These are phyloP conservation scores for Eucalyptus curtisii DNA, from an alignment of 345 rosid genomes.

Conservation along the genomic window DNA sequence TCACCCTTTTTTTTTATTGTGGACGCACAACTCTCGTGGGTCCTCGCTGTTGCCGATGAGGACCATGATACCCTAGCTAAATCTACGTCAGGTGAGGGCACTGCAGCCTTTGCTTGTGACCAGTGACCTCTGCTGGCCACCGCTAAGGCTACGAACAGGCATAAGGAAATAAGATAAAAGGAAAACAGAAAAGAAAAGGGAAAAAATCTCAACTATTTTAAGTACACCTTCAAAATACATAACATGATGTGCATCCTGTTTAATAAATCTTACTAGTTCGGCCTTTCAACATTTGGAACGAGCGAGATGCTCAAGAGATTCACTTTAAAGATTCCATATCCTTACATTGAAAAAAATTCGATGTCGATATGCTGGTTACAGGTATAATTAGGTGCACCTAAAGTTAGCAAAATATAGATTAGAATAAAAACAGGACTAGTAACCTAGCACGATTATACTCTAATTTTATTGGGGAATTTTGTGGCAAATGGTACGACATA, in stretches of 20 bases:
- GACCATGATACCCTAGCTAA: not conserved
- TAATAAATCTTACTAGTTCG: not conserved
- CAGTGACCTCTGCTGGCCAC: too few species aligned
- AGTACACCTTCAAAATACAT: not conserved
- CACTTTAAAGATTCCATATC: not conserved
- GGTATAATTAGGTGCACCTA: not conserved
- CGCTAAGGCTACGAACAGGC: accelerated
- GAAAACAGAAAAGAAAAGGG: too few species aligned
- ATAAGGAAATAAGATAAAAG: not conserved
- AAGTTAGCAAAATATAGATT: not conserved
- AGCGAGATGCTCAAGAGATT: not conserved
- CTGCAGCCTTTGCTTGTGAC: not conserved
- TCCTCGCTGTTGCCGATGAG: accelerated
- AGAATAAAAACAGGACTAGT: not conserved
- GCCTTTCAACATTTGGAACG: not conserved
- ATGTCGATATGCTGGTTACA: not conserved
- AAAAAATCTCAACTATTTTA: too few species aligned
- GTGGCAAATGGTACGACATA: not conserved
- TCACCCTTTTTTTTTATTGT: too few species aligned
- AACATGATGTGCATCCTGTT: not conserved
- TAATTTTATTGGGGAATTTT: not conserved
- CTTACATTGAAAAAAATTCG: not conserved
- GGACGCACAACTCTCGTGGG: not conserved
- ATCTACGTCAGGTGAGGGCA: accelerated
- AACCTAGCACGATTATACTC: not conserved